Evolutionary conservation across 768 basidiomycete genomes (phyloP).

Genomic region (Lactarius quietus): DNA sequence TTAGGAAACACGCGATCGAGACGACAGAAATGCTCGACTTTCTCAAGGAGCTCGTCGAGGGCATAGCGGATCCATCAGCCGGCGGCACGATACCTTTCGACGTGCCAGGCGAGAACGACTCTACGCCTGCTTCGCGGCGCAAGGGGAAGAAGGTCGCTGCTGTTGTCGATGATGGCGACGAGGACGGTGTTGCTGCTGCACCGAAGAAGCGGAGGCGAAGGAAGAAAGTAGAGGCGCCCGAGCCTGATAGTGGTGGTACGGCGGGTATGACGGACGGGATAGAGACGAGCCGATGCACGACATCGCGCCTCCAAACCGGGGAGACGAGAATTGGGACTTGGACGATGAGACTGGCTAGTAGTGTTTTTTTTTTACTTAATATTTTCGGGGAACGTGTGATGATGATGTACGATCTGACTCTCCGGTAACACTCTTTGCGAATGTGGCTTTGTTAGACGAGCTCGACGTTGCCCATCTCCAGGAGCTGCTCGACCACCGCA

Average conservation of each 20-base stretch:
- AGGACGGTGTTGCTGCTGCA: constrained; percentile 35
- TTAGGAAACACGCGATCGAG: constrained; percentile 88
- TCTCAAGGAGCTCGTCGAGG: constrained; percentile 85
- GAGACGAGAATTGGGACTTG: constrained; percentile 42
- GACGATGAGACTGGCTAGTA: constrained; percentile 29
- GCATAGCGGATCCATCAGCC: constrained; percentile 81
- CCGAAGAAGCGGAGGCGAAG: constrained; percentile 49
- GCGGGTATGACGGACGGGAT: constrained; percentile 38
- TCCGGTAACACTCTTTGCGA: no score
- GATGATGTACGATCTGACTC: no score
- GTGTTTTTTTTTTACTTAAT: not conserved
- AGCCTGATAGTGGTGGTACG: constrained; percentile 31
- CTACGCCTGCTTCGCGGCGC: constrained; percentile 45
- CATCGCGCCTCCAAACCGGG: constrained; percentile 19
- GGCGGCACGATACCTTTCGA: constrained; percentile 77
- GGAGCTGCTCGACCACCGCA: constrained; percentile 67
- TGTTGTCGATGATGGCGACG: constrained; percentile 33
- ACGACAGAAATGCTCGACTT: constrained; percentile 90
- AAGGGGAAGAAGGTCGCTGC: constrained; percentile 51
- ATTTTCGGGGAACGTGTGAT: constrained; percentile 5
- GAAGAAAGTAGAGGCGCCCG: constrained; percentile 42
- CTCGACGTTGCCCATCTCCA: constrained; percentile 69
- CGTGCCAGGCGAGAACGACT: constrained; percentile 58
- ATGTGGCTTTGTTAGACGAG: constrained; percentile 60
- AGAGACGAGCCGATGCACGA: constrained; percentile 36